Evolutionary conservation across 1,284 basidiomycete species (phyloP), one percentile per base, ranked within the genome.

Genomic region (Papiliotrema terrestris): DNA sequence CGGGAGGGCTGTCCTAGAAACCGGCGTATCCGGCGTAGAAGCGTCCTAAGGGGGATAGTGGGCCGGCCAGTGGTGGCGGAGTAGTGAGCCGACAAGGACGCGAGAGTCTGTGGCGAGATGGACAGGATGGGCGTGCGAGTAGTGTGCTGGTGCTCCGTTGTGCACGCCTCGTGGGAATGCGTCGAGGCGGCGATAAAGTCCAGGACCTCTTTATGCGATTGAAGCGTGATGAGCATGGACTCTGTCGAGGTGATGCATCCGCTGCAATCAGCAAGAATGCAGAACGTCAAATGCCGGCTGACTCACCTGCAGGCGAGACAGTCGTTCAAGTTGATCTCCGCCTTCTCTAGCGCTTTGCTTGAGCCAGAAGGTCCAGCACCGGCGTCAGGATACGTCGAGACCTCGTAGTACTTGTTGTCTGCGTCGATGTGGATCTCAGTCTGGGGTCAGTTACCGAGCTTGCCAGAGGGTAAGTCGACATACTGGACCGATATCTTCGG

Each of bases 161-260:
- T 53, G 17, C 22, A 66, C 83, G 78, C 49, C 67, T 71, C 42
- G 73, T 68, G 42, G 71, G 54, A 73, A 63, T 77, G 68, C 1
- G 81, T 76, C 62, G 78, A 73, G 42, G 80, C 75, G 20, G 49
- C 35, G 23, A 96, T 81, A 64, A 89, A 87, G 49, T 82, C 82
- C 43, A 93, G 82, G 1, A 98, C 90, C 75, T 98, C 93, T 23
- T 85, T 84, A 70, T 97, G 93, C 15, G 91, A 95, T 76, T 98
- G 96, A 58, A 96, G 83, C n/a, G 91, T 93, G 72, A 98, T 96
- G 56, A 98, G 83, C 37, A 98, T 87, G 14, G 91, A 95, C 80
- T 98, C 95, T 36, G 95, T 95, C 46, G 93, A 96, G 1, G 95
- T 98, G 67, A 98, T 98, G 70, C 95, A 98, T 1, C 95, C 95